Evolutionary conservation across 2,329 filamentous ascomycete genomes (phyloP).

Genomic region (Ceratocystis alfenasii): DNA sequence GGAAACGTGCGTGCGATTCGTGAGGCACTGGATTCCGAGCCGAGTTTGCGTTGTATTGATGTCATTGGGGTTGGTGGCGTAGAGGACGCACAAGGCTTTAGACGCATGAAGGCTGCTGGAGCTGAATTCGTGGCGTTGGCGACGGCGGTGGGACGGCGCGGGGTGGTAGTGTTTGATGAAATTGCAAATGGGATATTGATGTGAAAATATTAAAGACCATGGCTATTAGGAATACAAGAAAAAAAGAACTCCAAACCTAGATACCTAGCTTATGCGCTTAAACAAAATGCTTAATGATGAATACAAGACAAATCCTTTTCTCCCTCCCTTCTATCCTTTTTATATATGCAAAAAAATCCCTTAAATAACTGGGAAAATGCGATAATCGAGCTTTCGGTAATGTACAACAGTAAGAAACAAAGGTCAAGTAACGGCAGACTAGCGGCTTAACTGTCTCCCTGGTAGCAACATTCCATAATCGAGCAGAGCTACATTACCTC

Average conservation of each 20-base stretch:
- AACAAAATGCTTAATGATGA: no score
- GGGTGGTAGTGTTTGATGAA: conserved; percentile 48
- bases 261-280: not conserved
- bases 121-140: conserved; percentile 56
- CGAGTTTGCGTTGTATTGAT: conserved; percentile 40
- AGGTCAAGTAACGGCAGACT: not conserved
- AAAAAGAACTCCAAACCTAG: not conserved
- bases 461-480: not conserved
- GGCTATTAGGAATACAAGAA: not conserved
- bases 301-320: no score
- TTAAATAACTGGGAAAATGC: not conserved
- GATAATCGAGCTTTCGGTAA: not conserved
- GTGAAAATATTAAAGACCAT: conserved; percentile 16
- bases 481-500: not conserved
- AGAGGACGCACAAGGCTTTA: conserved; percentile 47
- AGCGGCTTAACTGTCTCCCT: not conserved
- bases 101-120: conserved; percentile 54
- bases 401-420: not conserved
- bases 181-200: conserved; percentile 32
- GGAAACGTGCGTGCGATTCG: conserved; percentile 64
- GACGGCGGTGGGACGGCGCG: conserved; percentile 54
- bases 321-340: no score
- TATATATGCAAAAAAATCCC: no score
- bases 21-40: conserved; percentile 41
- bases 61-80: conserved; percentile 67